Evolutionary conservation across 805 yeast genomes (phyloP).

Genomic region (Clavispora asparagi): DNA sequence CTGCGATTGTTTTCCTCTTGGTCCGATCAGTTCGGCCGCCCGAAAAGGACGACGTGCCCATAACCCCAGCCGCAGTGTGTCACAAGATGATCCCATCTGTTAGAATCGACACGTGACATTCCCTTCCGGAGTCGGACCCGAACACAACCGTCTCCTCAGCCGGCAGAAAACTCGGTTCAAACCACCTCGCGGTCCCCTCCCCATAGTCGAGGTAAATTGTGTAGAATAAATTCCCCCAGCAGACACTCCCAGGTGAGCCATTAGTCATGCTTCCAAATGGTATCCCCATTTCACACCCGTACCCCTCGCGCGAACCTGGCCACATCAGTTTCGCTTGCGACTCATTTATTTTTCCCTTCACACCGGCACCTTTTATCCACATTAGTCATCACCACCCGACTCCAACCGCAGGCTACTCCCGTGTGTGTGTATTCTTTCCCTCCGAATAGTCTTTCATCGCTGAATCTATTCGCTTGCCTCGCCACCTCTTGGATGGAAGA

Average conservation of each 20-base stretch:
- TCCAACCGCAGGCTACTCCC: conserved; percentile 1
- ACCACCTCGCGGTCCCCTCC: too few relatives aligned
- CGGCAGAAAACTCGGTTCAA: too few relatives aligned
- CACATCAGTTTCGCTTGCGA: not conserved
- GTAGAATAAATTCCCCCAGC: too few relatives aligned
- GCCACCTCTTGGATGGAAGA: not conserved
- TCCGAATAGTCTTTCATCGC: not conserved
- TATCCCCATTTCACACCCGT: not conserved
- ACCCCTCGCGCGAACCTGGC: not conserved
- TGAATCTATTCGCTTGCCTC: not conserved
- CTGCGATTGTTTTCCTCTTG: too few relatives aligned
- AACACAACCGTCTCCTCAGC: too few relatives aligned
- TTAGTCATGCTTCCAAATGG: not conserved
- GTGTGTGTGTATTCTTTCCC: not conserved
- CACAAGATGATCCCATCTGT: too few relatives aligned
- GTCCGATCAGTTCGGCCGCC: too few relatives aligned
- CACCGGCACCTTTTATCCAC: not conserved
- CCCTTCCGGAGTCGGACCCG: not conserved
- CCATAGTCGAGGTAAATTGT: too few relatives aligned
- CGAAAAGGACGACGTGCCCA: too few relatives aligned
- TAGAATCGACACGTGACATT: not conserved
- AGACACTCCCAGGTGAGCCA: too few relatives aligned
- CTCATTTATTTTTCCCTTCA: not conserved
- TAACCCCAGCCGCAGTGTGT: too few relatives aligned
- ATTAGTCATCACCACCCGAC: not conserved